Evolutionary conservation across 441 rosid genomes (phyloP).

Genomic region (Gossypium aridum): DNA sequence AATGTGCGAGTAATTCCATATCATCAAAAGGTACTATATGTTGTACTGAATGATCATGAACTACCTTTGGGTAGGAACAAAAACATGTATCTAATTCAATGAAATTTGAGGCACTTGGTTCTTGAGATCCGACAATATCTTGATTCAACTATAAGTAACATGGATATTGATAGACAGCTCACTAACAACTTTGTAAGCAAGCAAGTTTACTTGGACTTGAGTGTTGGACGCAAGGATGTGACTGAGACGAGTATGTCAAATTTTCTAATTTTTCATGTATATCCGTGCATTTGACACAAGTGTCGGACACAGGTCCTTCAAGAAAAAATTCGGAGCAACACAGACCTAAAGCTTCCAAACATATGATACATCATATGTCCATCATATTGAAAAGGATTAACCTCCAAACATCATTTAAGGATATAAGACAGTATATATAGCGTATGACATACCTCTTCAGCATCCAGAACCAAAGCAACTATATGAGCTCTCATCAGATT

Average conservation of each 20-base stretch:
- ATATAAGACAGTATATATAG: background rate
- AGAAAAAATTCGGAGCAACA: background rate
- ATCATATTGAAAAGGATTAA: background rate
- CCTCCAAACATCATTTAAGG: background rate
- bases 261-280: background rate
- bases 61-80: background rate
- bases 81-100: background rate
- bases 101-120: background rate
- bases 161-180: background rate
- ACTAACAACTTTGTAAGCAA: background rate
- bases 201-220: background rate
- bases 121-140: background rate
- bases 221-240: no score
- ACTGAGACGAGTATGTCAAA: no score
- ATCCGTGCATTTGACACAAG: background rate
- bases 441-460: constrained; percentile 61
- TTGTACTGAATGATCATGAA: background rate
- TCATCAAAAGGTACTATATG: background rate
- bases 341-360: background rate
- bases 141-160: background rate
- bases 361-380: background rate
- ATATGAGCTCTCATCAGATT: constrained; percentile 93
- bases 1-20: background rate
- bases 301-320: background rate
- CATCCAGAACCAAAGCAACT: constrained; percentile 86